phyloP scores from a whole-genome alignment of 2,329 filamentous ascomycete genomes.

The Myriosclerotinia curreyana region DNA sequence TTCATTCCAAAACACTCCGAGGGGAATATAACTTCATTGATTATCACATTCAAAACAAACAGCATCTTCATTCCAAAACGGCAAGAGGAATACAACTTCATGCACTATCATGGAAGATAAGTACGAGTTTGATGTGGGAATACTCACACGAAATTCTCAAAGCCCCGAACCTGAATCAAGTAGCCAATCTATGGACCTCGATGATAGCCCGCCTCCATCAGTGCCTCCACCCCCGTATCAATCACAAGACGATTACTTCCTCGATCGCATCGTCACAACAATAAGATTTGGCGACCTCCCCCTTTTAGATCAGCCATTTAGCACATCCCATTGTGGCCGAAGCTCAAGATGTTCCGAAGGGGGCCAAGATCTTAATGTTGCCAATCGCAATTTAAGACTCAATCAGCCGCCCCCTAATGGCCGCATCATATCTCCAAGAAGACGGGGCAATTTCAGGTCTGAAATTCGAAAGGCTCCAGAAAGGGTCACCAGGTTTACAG shows the following conservation, averaged over 20 bases:
- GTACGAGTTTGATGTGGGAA: constrained; percentile 6
- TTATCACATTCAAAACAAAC: background rate
- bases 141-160: background rate
- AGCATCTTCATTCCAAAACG: background rate
- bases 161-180: background rate
- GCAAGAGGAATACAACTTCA: background rate
- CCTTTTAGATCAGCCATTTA: background rate
- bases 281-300: background rate
- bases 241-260: background rate
- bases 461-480: background rate
- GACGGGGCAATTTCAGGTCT: background rate
- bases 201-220: background rate
- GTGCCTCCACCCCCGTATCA: constrained; percentile 1
- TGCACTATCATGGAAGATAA: background rate
- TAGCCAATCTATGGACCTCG: background rate
- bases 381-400: background rate
- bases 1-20: background rate
- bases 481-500: background rate
- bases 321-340: too few relatives aligned
- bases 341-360: background rate
- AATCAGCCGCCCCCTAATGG: background rate
- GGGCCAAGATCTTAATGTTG: background rate
- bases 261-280: background rate
- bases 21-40: background rate
- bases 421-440: background rate